Percentiles rank a stretch among this genome's conserved stretches.
Conservation (phyloP, 345 rosid species). For the Bruguiera gymnorhiza region DNA sequence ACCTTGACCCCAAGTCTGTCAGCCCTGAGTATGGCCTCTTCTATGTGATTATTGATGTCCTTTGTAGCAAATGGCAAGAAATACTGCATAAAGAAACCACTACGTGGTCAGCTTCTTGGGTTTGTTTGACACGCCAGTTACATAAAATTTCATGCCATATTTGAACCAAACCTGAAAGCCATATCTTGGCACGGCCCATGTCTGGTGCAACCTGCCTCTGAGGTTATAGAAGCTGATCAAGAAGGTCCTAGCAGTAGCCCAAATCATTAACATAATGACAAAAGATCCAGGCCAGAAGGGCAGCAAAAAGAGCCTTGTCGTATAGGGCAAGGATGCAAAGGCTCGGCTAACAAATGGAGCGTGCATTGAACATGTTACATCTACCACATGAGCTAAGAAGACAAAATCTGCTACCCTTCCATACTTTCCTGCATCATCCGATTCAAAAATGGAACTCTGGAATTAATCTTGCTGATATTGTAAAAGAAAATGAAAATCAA, state of each 20-base stretch:
- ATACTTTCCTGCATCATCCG: too few relatives aligned
- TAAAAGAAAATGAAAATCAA: too few relatives aligned
- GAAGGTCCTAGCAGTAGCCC: slow-evolving; percentile 80
- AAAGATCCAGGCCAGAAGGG: slow-evolving; percentile 48
- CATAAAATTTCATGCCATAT: neutral
- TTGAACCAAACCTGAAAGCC: slow-evolving; percentile 69
- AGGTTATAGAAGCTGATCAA: slow-evolving; percentile 53
- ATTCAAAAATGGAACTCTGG: too few relatives aligned
- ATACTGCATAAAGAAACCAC: slow-evolving; percentile 46
- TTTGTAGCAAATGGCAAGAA: slow-evolving; percentile 85
- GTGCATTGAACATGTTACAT: slow-evolving; percentile 59
- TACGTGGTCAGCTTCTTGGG: too few relatives aligned
- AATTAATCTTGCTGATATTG: too few relatives aligned
- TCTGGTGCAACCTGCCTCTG: slow-evolving; percentile 60
- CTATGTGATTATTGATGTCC: slow-evolving; percentile 81
- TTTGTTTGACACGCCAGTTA: too few relatives aligned
- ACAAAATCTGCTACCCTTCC: slow-evolving; percentile 79
- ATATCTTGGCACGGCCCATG: slow-evolving; percentile 83
- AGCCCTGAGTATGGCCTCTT: slow-evolving; percentile 76
- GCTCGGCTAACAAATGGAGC: slow-evolving; percentile 59
- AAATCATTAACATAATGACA: slow-evolving; percentile 46
- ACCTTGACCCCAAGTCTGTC: slow-evolving; percentile 82
- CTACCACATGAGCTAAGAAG: slow-evolving; percentile 91
- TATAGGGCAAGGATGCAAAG: slow-evolving; percentile 54
- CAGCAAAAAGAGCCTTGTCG: slow-evolving; percentile 37